A percentile compares a stretch with the other conserved stretches of the same genome.
phyloP scores from a whole-genome alignment of 2,329 filamentous ascomycete genomes.

The Rutstroemia sp. region DNA sequence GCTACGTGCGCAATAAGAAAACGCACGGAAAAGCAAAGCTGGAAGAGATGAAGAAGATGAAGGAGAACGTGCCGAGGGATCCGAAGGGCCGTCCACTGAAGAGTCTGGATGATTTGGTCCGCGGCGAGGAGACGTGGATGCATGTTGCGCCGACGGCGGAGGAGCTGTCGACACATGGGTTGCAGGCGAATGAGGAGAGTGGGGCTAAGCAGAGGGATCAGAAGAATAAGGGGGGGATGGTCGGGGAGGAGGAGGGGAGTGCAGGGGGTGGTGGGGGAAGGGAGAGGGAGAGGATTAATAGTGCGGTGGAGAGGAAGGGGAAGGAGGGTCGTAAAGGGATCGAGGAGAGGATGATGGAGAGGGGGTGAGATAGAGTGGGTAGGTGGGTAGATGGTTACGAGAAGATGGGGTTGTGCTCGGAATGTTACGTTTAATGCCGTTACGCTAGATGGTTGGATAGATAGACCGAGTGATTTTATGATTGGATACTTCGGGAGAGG shows the following conservation, averaged over 20 bases:
- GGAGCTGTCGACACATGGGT: conserved; percentile 23
- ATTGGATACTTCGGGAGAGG: too few relatives aligned
- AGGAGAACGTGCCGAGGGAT: conserved; percentile 29
- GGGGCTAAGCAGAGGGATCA: conserved; percentile 1
- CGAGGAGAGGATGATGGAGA: conserved; percentile 5
- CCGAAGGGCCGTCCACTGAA: conserved; percentile 32
- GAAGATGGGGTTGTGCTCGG: too few relatives aligned
- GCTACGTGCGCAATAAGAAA: conserved; percentile 27
- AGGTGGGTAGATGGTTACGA: too few relatives aligned
- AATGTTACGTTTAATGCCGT: too few relatives aligned
- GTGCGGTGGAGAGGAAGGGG: neutral
- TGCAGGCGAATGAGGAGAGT: conserved; percentile 1
- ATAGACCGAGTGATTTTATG: too few relatives aligned
- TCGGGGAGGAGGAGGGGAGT: neutral
- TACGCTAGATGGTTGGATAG: too few relatives aligned
- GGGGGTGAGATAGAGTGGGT: neutral
- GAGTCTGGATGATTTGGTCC: conserved; percentile 28
- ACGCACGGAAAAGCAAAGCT: too few relatives aligned
- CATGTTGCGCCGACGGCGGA: conserved; percentile 37
- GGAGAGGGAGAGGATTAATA: neutral
- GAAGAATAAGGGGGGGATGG: neutral
- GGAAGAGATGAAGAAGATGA: conserved; percentile 24
- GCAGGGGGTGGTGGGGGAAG: neutral
- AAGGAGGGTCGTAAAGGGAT: neutral
- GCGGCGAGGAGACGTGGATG: conserved; percentile 45